A percentile compares a stretch with the other conserved stretches of the same genome.
These are phyloP conservation scores for Globisporangium spinosum DNA, from an alignment of 352 stramenopile species.

Conservation along the genomic window DNA sequence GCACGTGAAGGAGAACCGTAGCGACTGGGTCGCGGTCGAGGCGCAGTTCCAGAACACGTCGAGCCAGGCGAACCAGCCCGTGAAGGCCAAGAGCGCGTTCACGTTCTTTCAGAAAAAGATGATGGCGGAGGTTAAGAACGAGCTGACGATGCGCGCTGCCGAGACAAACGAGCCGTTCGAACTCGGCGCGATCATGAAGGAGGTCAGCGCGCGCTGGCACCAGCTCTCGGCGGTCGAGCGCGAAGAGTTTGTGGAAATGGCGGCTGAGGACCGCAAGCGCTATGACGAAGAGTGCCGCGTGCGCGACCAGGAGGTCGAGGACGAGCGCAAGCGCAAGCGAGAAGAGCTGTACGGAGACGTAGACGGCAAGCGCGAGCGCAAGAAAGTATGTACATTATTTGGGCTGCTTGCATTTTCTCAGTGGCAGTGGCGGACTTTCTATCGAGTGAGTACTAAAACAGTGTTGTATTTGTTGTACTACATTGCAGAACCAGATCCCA, in stretches of 20 bases:
- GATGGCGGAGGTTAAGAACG: slow-evolving; percentile 61
- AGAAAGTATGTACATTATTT: slow-evolving; percentile 32
- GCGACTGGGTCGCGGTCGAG: slow-evolving; percentile 76
- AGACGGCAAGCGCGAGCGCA: slow-evolving; percentile 83
- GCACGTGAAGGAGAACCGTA: slow-evolving; percentile 57
- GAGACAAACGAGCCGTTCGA: slow-evolving; percentile 55
- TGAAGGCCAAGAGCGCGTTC: slow-evolving; percentile 76
- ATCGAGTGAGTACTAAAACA: slow-evolving; percentile 5
- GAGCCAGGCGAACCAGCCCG: slow-evolving; percentile 29
- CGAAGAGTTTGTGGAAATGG: slow-evolving; percentile 68
- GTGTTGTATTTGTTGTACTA: not conserved
- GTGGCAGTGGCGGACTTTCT: not conserved
- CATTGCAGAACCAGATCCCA: slow-evolving; percentile 24
- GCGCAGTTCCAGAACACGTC: slow-evolving; percentile 63
- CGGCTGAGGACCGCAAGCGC: slow-evolving; percentile 49
- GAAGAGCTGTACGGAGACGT: slow-evolving; percentile 65
- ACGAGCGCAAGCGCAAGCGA: slow-evolving; percentile 65
- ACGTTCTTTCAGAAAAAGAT: slow-evolving; percentile 73
- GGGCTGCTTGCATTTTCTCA: not conserved
- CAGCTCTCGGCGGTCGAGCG: slow-evolving; percentile 57
- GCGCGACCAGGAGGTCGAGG: slow-evolving; percentile 72
- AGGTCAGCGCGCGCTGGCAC: slow-evolving; percentile 77
- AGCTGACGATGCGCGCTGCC: slow-evolving; percentile 39
- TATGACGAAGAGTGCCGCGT: slow-evolving; percentile 75
- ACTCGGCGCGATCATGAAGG: slow-evolving; percentile 60